Conservation (phyloP, 768 basidiomycete species). For the Hypsizygus marmoreus region DNA sequence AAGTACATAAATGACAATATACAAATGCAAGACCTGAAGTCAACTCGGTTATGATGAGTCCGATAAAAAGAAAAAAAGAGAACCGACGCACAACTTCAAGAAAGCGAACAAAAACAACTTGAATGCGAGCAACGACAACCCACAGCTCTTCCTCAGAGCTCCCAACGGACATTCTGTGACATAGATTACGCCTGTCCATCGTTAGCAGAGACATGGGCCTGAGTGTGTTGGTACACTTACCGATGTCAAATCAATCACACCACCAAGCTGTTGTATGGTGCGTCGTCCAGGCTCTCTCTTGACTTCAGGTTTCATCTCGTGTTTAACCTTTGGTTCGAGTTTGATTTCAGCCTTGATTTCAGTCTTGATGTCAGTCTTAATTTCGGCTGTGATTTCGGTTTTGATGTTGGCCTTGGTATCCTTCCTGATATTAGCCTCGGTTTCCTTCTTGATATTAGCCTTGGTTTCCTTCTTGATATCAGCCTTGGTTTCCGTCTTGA, state of each 20-base stretch:
- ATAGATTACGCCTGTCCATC: too few species aligned
- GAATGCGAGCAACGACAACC: too few species aligned
- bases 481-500: background rate
- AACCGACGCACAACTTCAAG: too few species aligned
- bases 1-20: too few species aligned
- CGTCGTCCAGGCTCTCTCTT: background rate
- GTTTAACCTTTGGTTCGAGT: background rate
- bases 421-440: background rate
- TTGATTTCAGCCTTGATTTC: background rate
- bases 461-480: background rate
- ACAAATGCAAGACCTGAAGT: too few species aligned
- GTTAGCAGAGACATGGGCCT: too few species aligned
- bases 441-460: background rate
- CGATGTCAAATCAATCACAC: slow-evolving; percentile 8
- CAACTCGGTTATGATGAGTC: too few species aligned
- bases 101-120: too few species aligned
- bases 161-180: too few species aligned
- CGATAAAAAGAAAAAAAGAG: too few species aligned
- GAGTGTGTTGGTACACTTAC: too few species aligned
- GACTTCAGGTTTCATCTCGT: background rate
- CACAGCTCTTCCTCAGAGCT: too few species aligned
- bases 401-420: background rate
- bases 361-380: background rate
- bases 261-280: background rate
- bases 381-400: background rate